These are phyloP conservation scores for Iris pallida DNA, from an alignment of 116 monocot genomes.

Conservation along the genomic window DNA sequence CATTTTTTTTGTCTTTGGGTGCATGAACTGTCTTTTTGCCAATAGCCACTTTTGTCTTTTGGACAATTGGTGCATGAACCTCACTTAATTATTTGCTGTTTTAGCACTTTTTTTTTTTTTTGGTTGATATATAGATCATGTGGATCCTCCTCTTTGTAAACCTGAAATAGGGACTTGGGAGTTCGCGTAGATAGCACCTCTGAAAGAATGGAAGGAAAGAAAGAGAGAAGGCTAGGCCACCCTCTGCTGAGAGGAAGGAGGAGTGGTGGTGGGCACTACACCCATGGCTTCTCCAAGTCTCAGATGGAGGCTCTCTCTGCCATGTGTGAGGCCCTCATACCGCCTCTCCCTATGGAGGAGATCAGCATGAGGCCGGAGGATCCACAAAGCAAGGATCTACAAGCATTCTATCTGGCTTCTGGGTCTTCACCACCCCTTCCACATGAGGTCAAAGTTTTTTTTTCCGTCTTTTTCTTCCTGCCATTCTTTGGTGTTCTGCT, in stretches of 20 bases:
- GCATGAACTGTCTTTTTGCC: too few relatives aligned
- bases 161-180: too few relatives aligned
- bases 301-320: conserved; percentile 59
- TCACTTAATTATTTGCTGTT: too few relatives aligned
- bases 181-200: too few relatives aligned
- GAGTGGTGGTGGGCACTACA: conserved; percentile 16
- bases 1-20: too few relatives aligned
- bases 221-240: conserved; percentile 25
- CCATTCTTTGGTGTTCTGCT: neutral
- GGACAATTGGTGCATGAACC: too few relatives aligned
- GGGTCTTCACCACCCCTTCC: conserved; percentile 54
- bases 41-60: too few relatives aligned
- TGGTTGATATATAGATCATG: too few relatives aligned
- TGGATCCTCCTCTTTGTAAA: too few relatives aligned
- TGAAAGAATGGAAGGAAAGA: conserved; percentile 1
- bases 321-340: conserved; percentile 74
- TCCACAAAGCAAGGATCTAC: conserved; percentile 34
- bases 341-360: conserved; percentile 35
- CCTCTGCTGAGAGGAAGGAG: conserved; percentile 41
- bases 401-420: conserved; percentile 52
- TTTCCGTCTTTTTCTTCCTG: neutral
- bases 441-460: conserved; percentile 45
- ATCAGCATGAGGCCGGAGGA: conserved; percentile 32
- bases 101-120: too few relatives aligned
- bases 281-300: conserved; percentile 53